These are phyloP conservation scores for Syzygium malaccense DNA, from an alignment of 441 rosid genomes.

Conservation along the genomic window DNA sequence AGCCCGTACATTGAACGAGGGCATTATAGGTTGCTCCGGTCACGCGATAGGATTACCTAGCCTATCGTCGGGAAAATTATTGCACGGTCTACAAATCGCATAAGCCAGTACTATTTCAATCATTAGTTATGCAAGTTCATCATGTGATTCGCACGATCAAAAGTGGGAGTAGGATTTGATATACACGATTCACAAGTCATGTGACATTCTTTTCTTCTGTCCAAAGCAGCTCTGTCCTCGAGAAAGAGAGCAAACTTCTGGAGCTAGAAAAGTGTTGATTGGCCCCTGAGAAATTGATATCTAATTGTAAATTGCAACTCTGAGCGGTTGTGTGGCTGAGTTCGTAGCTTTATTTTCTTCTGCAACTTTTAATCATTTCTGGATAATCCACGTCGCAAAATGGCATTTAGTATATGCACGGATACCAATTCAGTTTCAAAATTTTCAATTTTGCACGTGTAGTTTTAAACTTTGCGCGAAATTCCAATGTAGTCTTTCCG, in stretches of 20 bases:
- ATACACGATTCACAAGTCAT: not conserved
- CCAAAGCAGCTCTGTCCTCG: not conserved
- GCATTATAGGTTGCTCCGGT: not conserved
- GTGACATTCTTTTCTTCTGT: not conserved
- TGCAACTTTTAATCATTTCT: not conserved
- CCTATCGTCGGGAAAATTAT: not conserved
- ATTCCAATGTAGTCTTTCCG: not conserved
- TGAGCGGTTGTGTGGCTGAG: not conserved
- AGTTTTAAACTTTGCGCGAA: not conserved
- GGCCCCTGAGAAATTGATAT: not conserved
- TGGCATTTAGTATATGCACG: not conserved
- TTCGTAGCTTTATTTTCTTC: not conserved
- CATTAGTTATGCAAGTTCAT: not conserved
- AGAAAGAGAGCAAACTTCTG: not conserved
- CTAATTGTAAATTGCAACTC: not conserved
- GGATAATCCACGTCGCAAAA: not conserved
- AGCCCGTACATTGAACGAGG: not conserved
- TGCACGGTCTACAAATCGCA: rapidly evolving
- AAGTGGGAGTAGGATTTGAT: not conserved
- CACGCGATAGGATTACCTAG: not conserved
- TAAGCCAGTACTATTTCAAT: not conserved
- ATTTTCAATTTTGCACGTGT: not conserved
- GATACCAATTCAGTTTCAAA: not conserved
- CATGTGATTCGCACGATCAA: not conserved
- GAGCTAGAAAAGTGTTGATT: not conserved